Evolutionary conservation across 805 yeast genomes (phyloP), one percentile per base, ranked within the genome.

Genomic region (Scheffersomyces ergatensis): DNA sequence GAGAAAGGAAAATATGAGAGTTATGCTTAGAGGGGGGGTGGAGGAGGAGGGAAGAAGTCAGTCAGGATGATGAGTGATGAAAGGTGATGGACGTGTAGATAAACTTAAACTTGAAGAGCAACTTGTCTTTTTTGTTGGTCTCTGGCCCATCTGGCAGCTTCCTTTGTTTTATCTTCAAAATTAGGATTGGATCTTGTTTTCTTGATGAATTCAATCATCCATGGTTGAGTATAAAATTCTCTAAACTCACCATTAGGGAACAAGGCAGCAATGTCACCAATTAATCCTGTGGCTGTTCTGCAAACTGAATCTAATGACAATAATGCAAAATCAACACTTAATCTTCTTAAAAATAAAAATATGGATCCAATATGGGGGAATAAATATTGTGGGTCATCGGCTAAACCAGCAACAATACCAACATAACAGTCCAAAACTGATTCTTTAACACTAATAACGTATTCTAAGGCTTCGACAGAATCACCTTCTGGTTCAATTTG

Each of bases 61-160:
- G 24, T 21, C 9, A n/a, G n/a, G n/a, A n/a, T n/a, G n/a, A n/a
- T n/a, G n/a, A n/a, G n/a, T n/a, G n/a, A n/a, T n/a, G n/a, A n/a
- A 8, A 12, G 34, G 16, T 9, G 17, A 32, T 32, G 24, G 25
- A 21, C 6, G 20, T 33, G n/a, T 12, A 29, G 8, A 18, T 19
- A 16, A 7, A 14, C 3, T 30, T 30, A 36, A 20, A 29, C 39
- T 35, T 27, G 32, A 29, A 33, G 36, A 43, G 38, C 23, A 32
- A 50, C 25, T 46, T 67, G 72, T 44, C 69, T 67, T 63, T 77
- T 78, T 59, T 79, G 87, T 65, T 83, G 96, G 55, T 86, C 96
- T 51, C 93, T 79, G 13, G 99, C 97, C 98, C 98, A 93, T 66
- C 90, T 80, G 7, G 97, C 97, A n/a, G 96, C 87, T 55, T 85